Conservation (phyloP, 768 basidiomycete genomes). For the Pulveroboletus frians region DNA sequence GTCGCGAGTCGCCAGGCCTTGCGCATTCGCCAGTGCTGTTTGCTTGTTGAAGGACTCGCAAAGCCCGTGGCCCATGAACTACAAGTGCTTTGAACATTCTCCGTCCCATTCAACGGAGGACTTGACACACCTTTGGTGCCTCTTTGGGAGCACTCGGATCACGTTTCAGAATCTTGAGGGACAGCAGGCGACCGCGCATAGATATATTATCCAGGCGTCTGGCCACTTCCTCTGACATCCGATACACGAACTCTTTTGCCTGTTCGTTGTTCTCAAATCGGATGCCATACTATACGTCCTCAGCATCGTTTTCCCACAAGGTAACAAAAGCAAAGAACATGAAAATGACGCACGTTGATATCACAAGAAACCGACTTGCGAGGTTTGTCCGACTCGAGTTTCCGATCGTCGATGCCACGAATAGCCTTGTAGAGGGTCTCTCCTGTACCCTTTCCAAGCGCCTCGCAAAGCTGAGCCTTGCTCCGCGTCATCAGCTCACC, state of each 20-base stretch:
- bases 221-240: constrained; percentile 75
- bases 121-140: constrained; percentile 68
- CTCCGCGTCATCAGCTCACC: constrained; percentile 64
- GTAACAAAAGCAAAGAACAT: neutral
- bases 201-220: constrained; percentile 62
- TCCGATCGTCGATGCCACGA: constrained; percentile 76
- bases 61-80: constrained; percentile 90
- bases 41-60: constrained; percentile 83
- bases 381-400: constrained; percentile 77
- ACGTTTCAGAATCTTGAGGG: constrained; percentile 85
- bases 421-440: constrained; percentile 82
- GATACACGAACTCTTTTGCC: constrained; percentile 70
- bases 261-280: constrained; percentile 82
- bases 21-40: constrained; percentile 49
- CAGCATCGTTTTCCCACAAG: neutral
- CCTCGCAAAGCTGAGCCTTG: constrained; percentile 59
- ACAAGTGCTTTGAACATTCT: neutral
- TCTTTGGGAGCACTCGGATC: constrained; percentile 84
- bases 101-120: neutral
- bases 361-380: constrained; percentile 92
- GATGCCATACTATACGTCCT: constrained; percentile 75
- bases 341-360: constrained; percentile 67
- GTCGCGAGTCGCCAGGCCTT: constrained; percentile 71
- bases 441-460: constrained; percentile 75
- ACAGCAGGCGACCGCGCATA: constrained; percentile 70